Conservation (phyloP, 2,329 filamentous ascomycete species). For the Anthostomella pinea region DNA sequence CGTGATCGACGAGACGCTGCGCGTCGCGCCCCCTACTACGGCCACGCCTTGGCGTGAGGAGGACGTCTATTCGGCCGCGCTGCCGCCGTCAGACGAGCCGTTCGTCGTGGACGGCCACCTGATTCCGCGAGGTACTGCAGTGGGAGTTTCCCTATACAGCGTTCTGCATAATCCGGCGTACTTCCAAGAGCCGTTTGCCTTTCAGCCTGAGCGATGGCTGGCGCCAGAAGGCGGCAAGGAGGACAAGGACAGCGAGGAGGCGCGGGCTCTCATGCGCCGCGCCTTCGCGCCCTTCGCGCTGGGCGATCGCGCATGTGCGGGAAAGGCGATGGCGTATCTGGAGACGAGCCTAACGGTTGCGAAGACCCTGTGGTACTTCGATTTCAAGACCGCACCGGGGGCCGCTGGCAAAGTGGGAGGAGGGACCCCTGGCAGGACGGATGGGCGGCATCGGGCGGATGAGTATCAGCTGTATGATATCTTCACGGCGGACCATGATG, state of each 20-base stretch:
- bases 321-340: conserved; percentile 8
- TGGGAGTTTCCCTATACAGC: conserved; percentile 2
- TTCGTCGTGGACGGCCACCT: conserved; percentile 2
- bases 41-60: conserved; percentile 7
- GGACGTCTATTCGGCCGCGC: conserved; percentile 2
- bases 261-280: conserved; percentile 2
- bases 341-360: conserved; percentile 1
- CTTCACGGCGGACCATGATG: conserved; percentile 3
- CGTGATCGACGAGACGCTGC: conserved; percentile 8
- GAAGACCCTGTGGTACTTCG: conserved; percentile 8
- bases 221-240: not conserved
- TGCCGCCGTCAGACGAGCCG: not conserved
- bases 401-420: not conserved
- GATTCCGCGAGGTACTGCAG: not conserved
- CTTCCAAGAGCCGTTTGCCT: conserved; percentile 4
- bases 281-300: conserved; percentile 8
- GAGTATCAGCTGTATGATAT: conserved; percentile 5
- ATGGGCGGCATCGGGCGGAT: not conserved
- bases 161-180: conserved; percentile 3
- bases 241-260: not conserved
- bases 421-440: not conserved
- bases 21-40: conserved; percentile 1
- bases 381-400: conserved; percentile 1
- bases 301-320: conserved; percentile 5
- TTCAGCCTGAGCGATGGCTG: conserved; percentile 1